phyloP scores from a whole-genome alignment of 805 yeast genomes.

The Yamadazyma insecticola region DNA sequence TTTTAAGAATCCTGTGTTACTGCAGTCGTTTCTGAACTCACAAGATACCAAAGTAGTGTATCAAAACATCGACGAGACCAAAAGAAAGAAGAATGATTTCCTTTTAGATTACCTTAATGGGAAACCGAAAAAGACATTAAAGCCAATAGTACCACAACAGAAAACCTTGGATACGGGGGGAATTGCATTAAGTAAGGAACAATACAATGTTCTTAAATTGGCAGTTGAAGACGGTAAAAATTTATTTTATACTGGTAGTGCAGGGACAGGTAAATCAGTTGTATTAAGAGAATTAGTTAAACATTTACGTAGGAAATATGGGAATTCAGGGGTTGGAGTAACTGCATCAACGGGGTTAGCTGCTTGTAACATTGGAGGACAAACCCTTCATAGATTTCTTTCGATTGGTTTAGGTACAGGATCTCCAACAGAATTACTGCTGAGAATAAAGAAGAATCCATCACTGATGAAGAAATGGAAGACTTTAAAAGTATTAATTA shows the following conservation, averaged over 20 bases:
- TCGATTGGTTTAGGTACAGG: constrained; percentile 80
- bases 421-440: constrained; percentile 39
- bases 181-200: constrained; percentile 36
- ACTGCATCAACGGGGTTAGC: constrained; percentile 98
- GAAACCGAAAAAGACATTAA: constrained; percentile 4
- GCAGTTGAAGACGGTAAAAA: constrained; percentile 49
- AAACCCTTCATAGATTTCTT: constrained; percentile 78
- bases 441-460: constrained; percentile 44
- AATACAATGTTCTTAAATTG: constrained; percentile 42
- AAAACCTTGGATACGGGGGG: background rate
- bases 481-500: constrained; percentile 61
- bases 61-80: background rate
- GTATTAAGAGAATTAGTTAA: constrained; percentile 60
- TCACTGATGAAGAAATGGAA: constrained; percentile 56
- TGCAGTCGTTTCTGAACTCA: constrained; percentile 1
- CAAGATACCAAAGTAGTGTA: background rate
- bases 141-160: constrained; percentile 1
- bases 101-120: constrained; percentile 3
- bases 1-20: constrained; percentile 28
- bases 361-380: constrained; percentile 90
- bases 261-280: constrained; percentile 85
- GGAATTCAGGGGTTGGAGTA: constrained; percentile 58
- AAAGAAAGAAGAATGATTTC: constrained; percentile 8
- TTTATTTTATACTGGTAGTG: constrained; percentile 77
- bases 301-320: constrained; percentile 41